Conservation (phyloP, 495 filamentous ascomycete species). For the Aspergillus incahuasiensis region DNA sequence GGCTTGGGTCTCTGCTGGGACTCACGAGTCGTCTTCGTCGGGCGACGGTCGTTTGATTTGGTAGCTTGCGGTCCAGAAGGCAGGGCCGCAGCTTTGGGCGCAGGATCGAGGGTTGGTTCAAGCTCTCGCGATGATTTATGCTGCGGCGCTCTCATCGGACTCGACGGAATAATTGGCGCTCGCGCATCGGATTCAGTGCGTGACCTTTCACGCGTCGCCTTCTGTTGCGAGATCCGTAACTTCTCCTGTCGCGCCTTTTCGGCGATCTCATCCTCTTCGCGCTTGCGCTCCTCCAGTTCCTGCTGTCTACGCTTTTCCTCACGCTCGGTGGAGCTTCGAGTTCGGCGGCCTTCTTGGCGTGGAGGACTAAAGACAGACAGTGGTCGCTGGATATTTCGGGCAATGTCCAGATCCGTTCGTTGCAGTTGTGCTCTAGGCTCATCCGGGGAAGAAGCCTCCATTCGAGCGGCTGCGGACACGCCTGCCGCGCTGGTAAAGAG, state of each 20-base stretch:
- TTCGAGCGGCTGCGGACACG: constrained; percentile 69
- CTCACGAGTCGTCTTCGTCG: constrained; percentile 68
- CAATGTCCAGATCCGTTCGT: constrained; percentile 13
- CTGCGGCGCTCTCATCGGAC: constrained; percentile 40
- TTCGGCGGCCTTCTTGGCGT: constrained; percentile 52
- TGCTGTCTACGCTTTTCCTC: constrained; percentile 61
- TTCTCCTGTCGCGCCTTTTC: constrained; percentile 65
- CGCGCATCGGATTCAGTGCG: constrained; percentile 33
- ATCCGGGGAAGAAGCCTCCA: constrained; percentile 50
- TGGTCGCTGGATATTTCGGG: constrained; percentile 9
- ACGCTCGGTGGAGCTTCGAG: constrained; percentile 70
- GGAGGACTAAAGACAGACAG: constrained; percentile 28
- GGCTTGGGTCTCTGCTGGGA: constrained; percentile 60
- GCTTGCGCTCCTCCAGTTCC: constrained; percentile 55
- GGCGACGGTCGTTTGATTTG: constrained; percentile 57
- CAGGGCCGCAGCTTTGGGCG: constrained; percentile 39
- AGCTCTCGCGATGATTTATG: constrained; percentile 43
- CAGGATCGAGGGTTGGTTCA: constrained; percentile 31
- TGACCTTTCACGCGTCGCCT: constrained; percentile 30
- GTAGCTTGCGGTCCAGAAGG: constrained; percentile 46
- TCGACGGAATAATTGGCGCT: constrained; percentile 27
- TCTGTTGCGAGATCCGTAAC: constrained; percentile 43
- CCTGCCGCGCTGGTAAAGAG: constrained; percentile 77
- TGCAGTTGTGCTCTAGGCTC: constrained; percentile 24
- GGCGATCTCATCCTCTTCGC: constrained; percentile 48